These are phyloP conservation scores for Yamagishiella unicocca DNA, from an alignment of 139 green algal species.

Conservation along the genomic window DNA sequence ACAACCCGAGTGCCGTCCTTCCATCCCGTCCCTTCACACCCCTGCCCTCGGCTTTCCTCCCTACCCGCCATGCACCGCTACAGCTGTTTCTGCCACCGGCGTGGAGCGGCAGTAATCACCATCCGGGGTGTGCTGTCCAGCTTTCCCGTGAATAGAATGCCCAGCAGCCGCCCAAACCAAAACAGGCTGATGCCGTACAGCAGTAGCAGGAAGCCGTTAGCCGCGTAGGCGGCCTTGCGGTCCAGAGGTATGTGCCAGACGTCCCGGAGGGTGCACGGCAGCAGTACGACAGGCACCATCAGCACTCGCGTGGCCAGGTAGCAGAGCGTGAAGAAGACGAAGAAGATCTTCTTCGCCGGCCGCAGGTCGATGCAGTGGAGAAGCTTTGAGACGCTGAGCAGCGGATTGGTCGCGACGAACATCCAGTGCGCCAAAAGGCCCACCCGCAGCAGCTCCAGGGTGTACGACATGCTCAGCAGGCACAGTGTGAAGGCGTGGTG, in stretches of 20 bases:
- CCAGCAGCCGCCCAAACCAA: constrained; percentile 42
- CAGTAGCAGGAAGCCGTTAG: constrained; percentile 3
- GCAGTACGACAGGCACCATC: constrained; percentile 18
- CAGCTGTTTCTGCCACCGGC: constrained; percentile 28
- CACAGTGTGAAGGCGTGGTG: constrained; percentile 22
- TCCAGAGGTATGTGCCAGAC: neutral
- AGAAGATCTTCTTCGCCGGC: constrained; percentile 9
- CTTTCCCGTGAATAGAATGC: constrained; percentile 36
- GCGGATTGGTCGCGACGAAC: neutral
- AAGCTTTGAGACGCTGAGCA: constrained; percentile 21
- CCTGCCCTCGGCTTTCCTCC: too few species aligned
- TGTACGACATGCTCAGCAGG: neutral
- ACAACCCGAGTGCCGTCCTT: too few species aligned
- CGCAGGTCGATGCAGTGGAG: constrained; percentile 5
- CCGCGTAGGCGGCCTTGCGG: neutral
- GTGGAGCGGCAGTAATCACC: neutral
- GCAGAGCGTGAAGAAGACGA: neutral
- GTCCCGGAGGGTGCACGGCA: constrained; percentile 22
- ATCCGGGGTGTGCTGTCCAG: constrained; percentile 17
- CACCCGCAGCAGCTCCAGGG: neutral
- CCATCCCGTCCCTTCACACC: too few species aligned
- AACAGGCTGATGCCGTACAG: constrained; percentile 41
- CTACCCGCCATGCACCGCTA: too few species aligned
- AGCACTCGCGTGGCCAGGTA: constrained; percentile 1
- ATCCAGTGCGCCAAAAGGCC: constrained; percentile 28